Percentiles rank a stretch among this genome's conserved stretches.
Evolutionary conservation across 1,284 basidiomycete genomes (phyloP).

Genomic region (Cerioporus squamosus): DNA sequence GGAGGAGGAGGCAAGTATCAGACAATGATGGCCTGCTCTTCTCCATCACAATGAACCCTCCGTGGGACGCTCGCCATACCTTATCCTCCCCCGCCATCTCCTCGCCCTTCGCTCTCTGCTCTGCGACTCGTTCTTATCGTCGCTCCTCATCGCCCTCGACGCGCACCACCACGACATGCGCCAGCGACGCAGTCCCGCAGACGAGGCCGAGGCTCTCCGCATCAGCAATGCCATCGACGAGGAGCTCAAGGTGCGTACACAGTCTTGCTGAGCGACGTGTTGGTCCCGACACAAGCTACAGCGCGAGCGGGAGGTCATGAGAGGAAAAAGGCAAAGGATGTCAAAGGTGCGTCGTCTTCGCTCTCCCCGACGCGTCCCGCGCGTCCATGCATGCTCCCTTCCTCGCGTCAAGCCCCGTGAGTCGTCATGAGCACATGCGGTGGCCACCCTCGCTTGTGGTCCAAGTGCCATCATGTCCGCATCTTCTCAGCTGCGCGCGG

Average conservation of each 20-base stretch:
- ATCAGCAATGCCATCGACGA: slow-evolving; percentile 73
- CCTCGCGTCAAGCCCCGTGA: too few species aligned
- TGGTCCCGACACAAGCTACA: slow-evolving; percentile 28
- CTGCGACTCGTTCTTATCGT: too few species aligned
- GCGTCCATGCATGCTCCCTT: too few species aligned
- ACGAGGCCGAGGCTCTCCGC: slow-evolving; percentile 53
- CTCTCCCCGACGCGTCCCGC: not conserved
- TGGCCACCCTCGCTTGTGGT: too few species aligned
- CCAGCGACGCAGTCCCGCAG: slow-evolving; percentile 28
- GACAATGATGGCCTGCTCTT: slow-evolving; percentile 12
- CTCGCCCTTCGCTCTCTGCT: not conserved
- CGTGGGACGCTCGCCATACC: slow-evolving; percentile 20
- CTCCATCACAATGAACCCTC: slow-evolving; percentile 23
- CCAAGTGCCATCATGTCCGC: too few species aligned
- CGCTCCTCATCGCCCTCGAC: not conserved
- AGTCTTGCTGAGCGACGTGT: not conserved
- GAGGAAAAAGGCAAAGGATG: slow-evolving; percentile 54
- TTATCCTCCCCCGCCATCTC: slow-evolving; percentile 14
- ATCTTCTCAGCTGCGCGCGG: not conserved
- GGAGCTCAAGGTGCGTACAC: slow-evolving; percentile 57
- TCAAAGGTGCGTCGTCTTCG: slow-evolving; percentile 59
- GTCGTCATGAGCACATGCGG: too few species aligned
- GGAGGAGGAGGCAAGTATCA: not conserved
- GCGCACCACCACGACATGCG: slow-evolving; percentile 21
- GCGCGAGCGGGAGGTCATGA: slow-evolving; percentile 55